Evolutionary conservation across 129 eudicot species (phyloP).

Genomic region (Deinandra increscens): DNA sequence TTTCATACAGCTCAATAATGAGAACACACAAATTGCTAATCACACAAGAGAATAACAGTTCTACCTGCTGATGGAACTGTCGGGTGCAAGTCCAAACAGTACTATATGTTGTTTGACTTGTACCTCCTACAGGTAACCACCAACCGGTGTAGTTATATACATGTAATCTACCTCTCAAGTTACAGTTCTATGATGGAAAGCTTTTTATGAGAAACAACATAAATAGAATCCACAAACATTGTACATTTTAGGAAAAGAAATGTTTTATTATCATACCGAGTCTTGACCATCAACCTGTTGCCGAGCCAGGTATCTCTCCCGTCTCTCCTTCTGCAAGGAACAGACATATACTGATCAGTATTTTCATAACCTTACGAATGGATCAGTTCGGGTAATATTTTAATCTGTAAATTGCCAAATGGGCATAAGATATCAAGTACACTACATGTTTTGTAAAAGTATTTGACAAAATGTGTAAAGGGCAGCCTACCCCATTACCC

Average conservation of each 20-base stretch:
- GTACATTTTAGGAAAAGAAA: conserved; percentile 5
- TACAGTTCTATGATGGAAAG: conserved; percentile 22
- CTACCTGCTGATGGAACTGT: conserved; percentile 11
- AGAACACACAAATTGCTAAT: background rate
- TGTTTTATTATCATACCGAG: conserved; percentile 45
- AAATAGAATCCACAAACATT: conserved; percentile 9
- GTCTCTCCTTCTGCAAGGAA: conserved; percentile 74
- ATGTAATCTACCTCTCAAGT: conserved; percentile 28
- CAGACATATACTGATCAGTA: conserved; percentile 1
- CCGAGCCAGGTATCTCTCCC: conserved; percentile 87
- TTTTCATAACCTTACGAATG: background rate
- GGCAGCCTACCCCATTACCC: conserved; percentile 11
- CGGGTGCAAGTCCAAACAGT: conserved; percentile 32
- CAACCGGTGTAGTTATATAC: conserved; percentile 12
- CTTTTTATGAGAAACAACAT: conserved; percentile 19
- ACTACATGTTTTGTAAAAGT: background rate
- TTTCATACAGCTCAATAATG: background rate
- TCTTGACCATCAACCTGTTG: conserved; percentile 90
- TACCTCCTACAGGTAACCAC: conserved; percentile 37
- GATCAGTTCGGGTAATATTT: background rate
- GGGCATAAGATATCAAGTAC: background rate
- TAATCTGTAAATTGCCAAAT: too few relatives aligned
- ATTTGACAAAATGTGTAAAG: background rate
- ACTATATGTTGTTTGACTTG: conserved; percentile 23
- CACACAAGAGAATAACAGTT: background rate